Evolutionary conservation across 495 filamentous ascomycete species (phyloP), one percentile per base, ranked within the genome.

Genomic region (Collariella sp.): DNA sequence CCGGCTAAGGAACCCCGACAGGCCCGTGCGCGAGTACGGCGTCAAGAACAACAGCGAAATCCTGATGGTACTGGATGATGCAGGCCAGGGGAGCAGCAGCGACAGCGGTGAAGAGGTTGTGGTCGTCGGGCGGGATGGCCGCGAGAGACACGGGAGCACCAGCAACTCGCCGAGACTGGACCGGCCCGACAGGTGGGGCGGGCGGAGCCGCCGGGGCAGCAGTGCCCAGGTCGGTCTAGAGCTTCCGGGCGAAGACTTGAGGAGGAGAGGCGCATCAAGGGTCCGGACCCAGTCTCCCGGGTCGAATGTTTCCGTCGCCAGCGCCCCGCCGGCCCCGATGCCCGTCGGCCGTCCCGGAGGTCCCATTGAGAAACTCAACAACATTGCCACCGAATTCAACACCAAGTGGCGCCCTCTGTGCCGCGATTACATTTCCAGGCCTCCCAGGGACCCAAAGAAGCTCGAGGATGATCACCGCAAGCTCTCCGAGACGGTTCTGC

Each of bases 11-110:
- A 81, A 90, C 55, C 76, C 83, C 58, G 58, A 72, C 7, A 68
- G 71, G n/a, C 77, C 80, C 4, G 83, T 87, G 60, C 77, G 84
- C 52, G 76, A 83, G 20, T 90, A 90, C 58, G 85, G 85, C 5
- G 76, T 91, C 55, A 87, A 89, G 74, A 83, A 88, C 62, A 83
- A 90, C 55, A 83, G 82, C 31, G 87, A 95, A 68, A 71, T 95
- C 36, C 33, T 75, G 46, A 68, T 74, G 24, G 62, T 74, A 80
- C 56, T 89, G 72, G 69, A 62, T 18, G 72, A 79, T 20, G 69
- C 72, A 12, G 71, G 64, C 18, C 58, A 68, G n/a, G 70, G 69
- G n/a, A 74, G 72, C 33, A 72, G 74, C 45, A 75, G 77, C 13
- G 79, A 78, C 15, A 76, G 72, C 50, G 76, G 75, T 45, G 74